Evolutionary conservation across 73 alveolate genomes (phyloP), one percentile per base, ranked within the genome.

Genomic region (Tetrahymena elliotti): DNA sequence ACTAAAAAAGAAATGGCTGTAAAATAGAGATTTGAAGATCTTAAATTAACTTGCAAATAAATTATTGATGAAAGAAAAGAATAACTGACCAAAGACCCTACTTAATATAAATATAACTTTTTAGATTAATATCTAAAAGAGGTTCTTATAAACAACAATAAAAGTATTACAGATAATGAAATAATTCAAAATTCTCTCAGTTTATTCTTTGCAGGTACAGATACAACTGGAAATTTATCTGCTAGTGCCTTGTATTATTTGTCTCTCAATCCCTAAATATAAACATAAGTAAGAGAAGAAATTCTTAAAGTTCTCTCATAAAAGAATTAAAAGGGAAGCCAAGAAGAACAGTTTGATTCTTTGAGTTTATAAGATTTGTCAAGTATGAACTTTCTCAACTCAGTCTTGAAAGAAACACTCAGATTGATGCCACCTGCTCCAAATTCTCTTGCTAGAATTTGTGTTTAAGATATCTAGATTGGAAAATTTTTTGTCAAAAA

Each of bases 401-500:
- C 88, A 6, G n/a, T 68, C n/a, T 68, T 68, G 33, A 68, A 68
- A 68, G 88, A 68, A 68, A 68, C 88, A 0, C 36, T 68, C 0
- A 68, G 88, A 10, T 18, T 68, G 34, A 68, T 68, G 16, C 88
- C 88, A n/a, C 88, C 88, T 18, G 88, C n/a, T n/a, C 38, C 88
- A 27, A 68, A 68, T n/a, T 35, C n/a, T 68, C 88, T 68, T 68
- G 16, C 88, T 18, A 94, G 96, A 35, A 68, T 35, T 20, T 94
- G 83, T 13, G 39, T 27, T 39, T 33, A 33, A 35, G 96, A 94
- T 47, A 88, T 84, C 47, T 20, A 39, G 22, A 93, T 94, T 84
- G 96, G 96, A 12, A 40, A 94, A 2, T 88, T 47, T 52, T 88
- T 68, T 3, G n/a, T 68, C 20, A 68, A 68, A 68, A 68, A 68